A percentile compares a stretch with the other conserved stretches of the same genome.
phyloP scores from a whole-genome alignment of 345 rosid genomes.

The Acer campestre region DNA sequence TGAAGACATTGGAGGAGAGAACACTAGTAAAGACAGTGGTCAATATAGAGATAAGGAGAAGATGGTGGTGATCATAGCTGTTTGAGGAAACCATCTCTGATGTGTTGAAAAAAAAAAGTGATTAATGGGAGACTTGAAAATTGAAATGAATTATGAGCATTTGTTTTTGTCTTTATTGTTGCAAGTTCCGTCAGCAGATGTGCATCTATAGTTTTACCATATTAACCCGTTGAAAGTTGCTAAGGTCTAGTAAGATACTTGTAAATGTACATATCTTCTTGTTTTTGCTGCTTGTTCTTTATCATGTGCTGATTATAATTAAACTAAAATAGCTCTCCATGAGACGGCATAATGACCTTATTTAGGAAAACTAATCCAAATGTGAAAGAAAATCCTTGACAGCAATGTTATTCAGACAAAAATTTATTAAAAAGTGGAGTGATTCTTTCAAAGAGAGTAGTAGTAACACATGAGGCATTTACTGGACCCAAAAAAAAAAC shows the following conservation, averaged over 20 bases:
- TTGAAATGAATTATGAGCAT: not conserved
- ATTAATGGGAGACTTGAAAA: not conserved
- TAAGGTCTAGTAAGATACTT: not conserved
- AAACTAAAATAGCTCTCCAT: not conserved
- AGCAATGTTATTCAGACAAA: no score
- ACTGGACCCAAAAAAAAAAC: not conserved
- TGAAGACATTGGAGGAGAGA: not conserved
- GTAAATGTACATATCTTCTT: not conserved
- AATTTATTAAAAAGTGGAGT: not conserved
- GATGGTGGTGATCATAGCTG: not conserved
- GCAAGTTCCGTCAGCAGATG: not conserved
- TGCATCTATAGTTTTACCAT: not conserved
- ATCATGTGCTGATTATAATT: not conserved
- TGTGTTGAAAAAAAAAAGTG: not conserved
- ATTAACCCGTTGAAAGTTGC: not conserved
- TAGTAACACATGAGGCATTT: not conserved
- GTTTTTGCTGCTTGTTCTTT: constrained; percentile 7
- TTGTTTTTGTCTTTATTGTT: not conserved
- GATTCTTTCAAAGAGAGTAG: constrained; percentile 7
- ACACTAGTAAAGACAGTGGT: not conserved
- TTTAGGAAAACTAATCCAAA: no score
- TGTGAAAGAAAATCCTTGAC: no score
- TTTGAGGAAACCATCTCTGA: constrained; percentile 1
- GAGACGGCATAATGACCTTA: not conserved
- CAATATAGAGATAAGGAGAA: constrained; percentile 10